Conservation (phyloP, 495 filamentous ascomycete species). For the Neurospora sp. region DNA sequence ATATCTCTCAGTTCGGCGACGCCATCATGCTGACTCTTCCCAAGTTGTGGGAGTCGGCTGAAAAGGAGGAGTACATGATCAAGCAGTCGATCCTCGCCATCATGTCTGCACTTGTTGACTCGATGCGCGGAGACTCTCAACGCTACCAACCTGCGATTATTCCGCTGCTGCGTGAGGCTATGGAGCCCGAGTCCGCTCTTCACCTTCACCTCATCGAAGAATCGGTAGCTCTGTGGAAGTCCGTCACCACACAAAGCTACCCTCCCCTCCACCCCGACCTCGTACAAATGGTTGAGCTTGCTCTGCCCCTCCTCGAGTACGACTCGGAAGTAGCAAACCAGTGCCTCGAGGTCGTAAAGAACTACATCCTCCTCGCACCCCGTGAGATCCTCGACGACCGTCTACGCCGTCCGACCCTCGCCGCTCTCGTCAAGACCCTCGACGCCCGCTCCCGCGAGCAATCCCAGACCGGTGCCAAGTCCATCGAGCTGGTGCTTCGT, state of each 20-base stretch:
- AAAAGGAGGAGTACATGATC: constrained; percentile 68
- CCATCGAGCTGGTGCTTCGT: constrained; percentile 63
- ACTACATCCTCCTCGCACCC: constrained; percentile 74
- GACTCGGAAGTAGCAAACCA: constrained; percentile 42
- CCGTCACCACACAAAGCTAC: constrained; percentile 62
- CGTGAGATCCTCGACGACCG: constrained; percentile 56
- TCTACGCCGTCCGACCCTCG: constrained; percentile 47
- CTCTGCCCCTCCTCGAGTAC: constrained; percentile 62
- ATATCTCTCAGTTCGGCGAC: constrained; percentile 66
- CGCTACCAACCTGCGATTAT: constrained; percentile 64
- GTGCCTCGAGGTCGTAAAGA: constrained; percentile 55
- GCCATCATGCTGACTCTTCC: constrained; percentile 72
- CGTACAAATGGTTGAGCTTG: constrained; percentile 52
- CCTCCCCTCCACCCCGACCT: constrained; percentile 55
- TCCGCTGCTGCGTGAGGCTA: constrained; percentile 66
- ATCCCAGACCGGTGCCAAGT: constrained; percentile 52
- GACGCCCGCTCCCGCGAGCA: constrained; percentile 52
- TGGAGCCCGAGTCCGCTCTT: constrained; percentile 67
- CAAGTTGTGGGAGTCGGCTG: constrained; percentile 71
- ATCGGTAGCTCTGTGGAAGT: constrained; percentile 76
- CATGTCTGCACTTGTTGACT: constrained; percentile 63
- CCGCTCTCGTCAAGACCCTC: constrained; percentile 49
- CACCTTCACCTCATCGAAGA: constrained; percentile 85
- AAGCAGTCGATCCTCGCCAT: constrained; percentile 87
- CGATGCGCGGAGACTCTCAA: constrained; percentile 64